Conservation (phyloP, 306 rosid genomes). For the Fragaria vesca region DNA sequence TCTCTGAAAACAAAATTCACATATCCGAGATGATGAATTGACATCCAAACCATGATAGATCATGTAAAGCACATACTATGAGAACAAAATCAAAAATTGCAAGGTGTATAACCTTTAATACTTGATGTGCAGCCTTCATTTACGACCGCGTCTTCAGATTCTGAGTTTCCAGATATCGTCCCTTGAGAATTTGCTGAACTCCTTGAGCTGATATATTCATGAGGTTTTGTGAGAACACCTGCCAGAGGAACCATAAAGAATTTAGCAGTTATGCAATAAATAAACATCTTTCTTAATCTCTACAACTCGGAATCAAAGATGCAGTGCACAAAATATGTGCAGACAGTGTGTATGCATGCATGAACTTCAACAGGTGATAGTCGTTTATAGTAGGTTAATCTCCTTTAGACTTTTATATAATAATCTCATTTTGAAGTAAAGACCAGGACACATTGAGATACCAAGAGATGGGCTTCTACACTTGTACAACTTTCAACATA, state of each 20-base stretch:
- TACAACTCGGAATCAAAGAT: not conserved
- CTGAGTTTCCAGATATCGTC: conserved; percentile 36
- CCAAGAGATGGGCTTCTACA: not conserved
- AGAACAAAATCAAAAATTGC: not conserved
- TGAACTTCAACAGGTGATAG: not conserved
- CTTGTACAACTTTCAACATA: not conserved
- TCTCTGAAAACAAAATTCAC: conserved; percentile 43
- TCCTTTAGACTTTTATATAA: not conserved
- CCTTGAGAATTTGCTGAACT: conserved; percentile 42
- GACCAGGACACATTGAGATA: not conserved
- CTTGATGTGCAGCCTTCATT: conserved; percentile 53
- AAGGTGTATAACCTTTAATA: conserved; percentile 42
- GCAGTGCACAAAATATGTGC: not conserved
- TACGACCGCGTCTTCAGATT: conserved; percentile 38
- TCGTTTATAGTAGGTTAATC: not conserved
- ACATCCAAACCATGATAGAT: conserved; percentile 2
- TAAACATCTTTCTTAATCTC: not conserved
- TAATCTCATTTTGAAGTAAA: not conserved
- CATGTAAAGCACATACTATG: not conserved
- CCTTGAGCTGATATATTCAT: conserved; percentile 42
- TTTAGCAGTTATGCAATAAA: conserved; percentile 17
- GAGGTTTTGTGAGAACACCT: conserved; percentile 49
- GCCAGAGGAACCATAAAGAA: conserved; percentile 31
- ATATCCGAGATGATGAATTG: not conserved
- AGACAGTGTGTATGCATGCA: not conserved